Conservation (phyloP, 129 eudicot species). For the Solidago caesia region DNA sequence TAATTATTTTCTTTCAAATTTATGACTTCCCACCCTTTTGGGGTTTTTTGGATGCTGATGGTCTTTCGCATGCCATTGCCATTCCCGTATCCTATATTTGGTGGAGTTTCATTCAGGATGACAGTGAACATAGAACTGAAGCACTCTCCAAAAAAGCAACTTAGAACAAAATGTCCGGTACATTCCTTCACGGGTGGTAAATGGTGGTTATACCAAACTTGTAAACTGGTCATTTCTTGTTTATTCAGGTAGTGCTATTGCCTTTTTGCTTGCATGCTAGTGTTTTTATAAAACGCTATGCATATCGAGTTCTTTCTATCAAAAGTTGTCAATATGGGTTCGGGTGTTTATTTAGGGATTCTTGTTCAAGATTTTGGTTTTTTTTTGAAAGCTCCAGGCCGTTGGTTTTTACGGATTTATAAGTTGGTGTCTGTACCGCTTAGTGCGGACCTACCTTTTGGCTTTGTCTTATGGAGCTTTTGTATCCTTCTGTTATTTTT, state of each 20-base stretch:
- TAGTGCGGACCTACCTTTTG: slow-evolving; percentile 38
- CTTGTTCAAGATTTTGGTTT: slow-evolving; percentile 15
- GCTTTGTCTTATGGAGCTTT: slow-evolving; percentile 39
- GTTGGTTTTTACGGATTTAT: slow-evolving; percentile 42
- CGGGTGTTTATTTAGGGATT: slow-evolving; percentile 25
- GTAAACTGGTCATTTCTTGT: slow-evolving; percentile 11
- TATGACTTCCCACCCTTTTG: slow-evolving; percentile 83
- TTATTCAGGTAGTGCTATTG: slow-evolving; percentile 12
- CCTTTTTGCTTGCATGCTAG: slow-evolving; percentile 50
- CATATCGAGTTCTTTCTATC: slow-evolving; percentile 49
- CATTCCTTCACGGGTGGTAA: not conserved
- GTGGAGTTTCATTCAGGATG: slow-evolving; percentile 92
- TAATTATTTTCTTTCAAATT: slow-evolving; percentile 56
- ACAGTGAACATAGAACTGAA: slow-evolving; percentile 70
- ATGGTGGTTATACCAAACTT: slow-evolving; percentile 15
- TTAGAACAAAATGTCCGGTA: slow-evolving; percentile 28
- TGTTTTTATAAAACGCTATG: slow-evolving; percentile 35
- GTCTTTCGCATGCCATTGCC: slow-evolving; percentile 73
- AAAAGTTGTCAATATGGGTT: slow-evolving; percentile 36
- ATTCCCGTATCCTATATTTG: slow-evolving; percentile 71
- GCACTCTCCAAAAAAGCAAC: slow-evolving; percentile 62
- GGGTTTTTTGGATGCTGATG: slow-evolving; percentile 80
- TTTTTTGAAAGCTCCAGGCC: slow-evolving; percentile 44
- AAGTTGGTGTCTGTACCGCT: slow-evolving; percentile 43
- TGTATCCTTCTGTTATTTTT: slow-evolving; percentile 18